A percentile compares a stretch with the other conserved stretches of the same genome.
phyloP scores from a whole-genome alignment of 768 basidiomycete species.

The Naganishia antarctica region DNA sequence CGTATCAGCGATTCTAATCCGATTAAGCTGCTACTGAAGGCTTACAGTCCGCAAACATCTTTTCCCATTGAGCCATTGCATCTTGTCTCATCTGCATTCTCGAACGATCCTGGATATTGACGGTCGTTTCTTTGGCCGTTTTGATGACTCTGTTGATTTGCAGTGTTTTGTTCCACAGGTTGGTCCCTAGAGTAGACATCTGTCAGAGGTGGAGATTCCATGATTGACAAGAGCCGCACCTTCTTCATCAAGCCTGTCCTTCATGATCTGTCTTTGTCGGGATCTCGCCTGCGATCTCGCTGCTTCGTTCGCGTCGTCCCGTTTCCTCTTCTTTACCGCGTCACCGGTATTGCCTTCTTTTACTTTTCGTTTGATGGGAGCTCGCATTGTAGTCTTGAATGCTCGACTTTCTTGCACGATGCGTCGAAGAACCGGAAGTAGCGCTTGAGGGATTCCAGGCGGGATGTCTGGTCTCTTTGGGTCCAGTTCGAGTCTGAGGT shows the following conservation, averaged over 20 bases:
- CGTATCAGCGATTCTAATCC: not conserved
- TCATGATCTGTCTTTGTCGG: conserved; percentile 3
- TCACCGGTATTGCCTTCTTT: not conserved
- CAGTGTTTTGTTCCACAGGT: conserved; percentile 10
- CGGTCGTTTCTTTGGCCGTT: not conserved
- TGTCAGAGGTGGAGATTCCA: not conserved
- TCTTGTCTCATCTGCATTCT: conserved; percentile 7
- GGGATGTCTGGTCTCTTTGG: conserved; percentile 7
- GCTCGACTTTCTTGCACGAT: conserved; percentile 1
- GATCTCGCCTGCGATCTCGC: not conserved
- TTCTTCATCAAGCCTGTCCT: conserved; percentile 17
- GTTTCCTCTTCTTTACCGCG: conserved; percentile 1
- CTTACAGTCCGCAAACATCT: conserved; percentile 8
- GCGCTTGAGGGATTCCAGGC: conserved; percentile 9
- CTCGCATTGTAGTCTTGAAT: not conserved
- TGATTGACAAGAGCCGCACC: not conserved
- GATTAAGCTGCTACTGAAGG: no score
- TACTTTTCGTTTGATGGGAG: not conserved
- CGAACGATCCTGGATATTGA: not conserved
- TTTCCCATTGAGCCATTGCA: conserved; percentile 10
- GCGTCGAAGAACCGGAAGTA: conserved; percentile 3
- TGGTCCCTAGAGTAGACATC: not conserved
- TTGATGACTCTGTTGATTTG: conserved; percentile 14
- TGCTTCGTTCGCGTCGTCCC: not conserved
- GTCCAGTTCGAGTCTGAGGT: not conserved